Percentiles rank a stretch among this genome's conserved stretches.
phyloP scores from a whole-genome alignment of 345 rosid species.

The Eucalyptus paniculata region DNA sequence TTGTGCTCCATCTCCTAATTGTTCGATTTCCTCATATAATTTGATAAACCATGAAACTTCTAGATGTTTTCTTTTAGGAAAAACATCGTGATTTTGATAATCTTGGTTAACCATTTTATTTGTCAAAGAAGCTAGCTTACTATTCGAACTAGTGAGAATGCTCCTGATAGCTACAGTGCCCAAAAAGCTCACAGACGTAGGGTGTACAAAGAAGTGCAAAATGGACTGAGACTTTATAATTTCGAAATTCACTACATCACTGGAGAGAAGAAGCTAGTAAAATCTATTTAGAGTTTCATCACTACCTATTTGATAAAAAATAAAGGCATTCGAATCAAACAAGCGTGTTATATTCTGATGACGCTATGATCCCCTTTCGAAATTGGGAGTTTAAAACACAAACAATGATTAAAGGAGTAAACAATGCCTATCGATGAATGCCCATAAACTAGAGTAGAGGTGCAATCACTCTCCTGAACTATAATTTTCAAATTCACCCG shows the following conservation, averaged over 20 bases:
- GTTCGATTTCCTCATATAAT: not conserved
- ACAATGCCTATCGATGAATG: not conserved
- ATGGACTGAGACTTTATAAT: not conserved
- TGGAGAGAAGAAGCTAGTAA: not conserved
- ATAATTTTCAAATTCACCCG: not conserved
- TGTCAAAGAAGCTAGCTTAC: not conserved
- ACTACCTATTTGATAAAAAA: not conserved
- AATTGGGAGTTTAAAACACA: not conserved
- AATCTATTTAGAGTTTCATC: not conserved
- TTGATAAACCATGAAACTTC: not conserved
- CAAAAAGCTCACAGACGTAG: not conserved
- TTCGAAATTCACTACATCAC: not conserved
- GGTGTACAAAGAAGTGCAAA: not conserved
- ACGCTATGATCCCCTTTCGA: not conserved
- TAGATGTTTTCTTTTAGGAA: not conserved
- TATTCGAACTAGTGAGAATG: fast-evolving
- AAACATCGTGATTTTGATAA: not conserved
- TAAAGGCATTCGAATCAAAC: not conserved
- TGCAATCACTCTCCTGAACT: not conserved
- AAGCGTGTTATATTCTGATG: not conserved
- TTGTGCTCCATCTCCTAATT: not conserved
- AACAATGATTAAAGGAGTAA: not conserved
- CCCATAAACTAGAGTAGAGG: not conserved
- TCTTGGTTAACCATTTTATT: not conserved
- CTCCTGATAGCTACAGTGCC: not conserved